Evolutionary conservation across 1,284 basidiomycete genomes (phyloP).

Genomic region (Exobasidium rhododendri): DNA sequence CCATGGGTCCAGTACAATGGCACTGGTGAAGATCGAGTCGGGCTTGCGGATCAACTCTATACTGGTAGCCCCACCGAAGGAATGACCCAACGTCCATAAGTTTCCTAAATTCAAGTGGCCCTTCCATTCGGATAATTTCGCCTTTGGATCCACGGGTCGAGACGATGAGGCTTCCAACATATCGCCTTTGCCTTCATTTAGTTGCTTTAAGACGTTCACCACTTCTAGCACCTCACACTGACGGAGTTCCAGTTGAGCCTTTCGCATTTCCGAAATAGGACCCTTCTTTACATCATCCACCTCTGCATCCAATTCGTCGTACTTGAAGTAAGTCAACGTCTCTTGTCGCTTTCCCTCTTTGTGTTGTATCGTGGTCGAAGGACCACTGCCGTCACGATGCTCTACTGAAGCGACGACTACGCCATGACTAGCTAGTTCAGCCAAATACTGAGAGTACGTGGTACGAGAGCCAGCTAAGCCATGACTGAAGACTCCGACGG

Average conservation of each 20-base stretch:
- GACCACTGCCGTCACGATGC: slow-evolving; percentile 39
- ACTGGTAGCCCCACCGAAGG: slow-evolving; percentile 37
- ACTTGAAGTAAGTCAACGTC: slow-evolving; percentile 28
- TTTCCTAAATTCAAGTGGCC: slow-evolving; percentile 26
- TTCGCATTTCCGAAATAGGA: slow-evolving; percentile 15
- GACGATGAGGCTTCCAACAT: slow-evolving; percentile 19
- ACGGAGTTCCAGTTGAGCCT: slow-evolving; percentile 36
- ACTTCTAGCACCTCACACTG: slow-evolving; percentile 34
- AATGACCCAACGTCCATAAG: slow-evolving; percentile 38
- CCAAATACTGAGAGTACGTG: slow-evolving; percentile 36
- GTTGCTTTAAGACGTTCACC: slow-evolving; percentile 22
- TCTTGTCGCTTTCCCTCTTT: slow-evolving; percentile 3
- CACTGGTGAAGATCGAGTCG: slow-evolving; percentile 9
- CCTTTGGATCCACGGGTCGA: slow-evolving; percentile 18
- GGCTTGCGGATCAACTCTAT: slow-evolving; percentile 8
- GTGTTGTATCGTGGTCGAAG: slow-evolving; percentile 27
- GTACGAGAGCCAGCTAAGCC: slow-evolving; percentile 40
- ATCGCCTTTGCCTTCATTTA: slow-evolving; percentile 26
- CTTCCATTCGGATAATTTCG: slow-evolving; percentile 19
- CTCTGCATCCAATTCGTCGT: slow-evolving; percentile 22
- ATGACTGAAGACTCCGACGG: slow-evolving; percentile 42
- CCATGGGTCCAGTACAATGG: slow-evolving; percentile 18
- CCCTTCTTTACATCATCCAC: slow-evolving; percentile 24
- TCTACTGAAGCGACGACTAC: slow-evolving; percentile 45
- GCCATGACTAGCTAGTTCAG: slow-evolving; percentile 34